Conservation (phyloP, 495 filamentous ascomycete species). For the Rusavskia elegans region DNA sequence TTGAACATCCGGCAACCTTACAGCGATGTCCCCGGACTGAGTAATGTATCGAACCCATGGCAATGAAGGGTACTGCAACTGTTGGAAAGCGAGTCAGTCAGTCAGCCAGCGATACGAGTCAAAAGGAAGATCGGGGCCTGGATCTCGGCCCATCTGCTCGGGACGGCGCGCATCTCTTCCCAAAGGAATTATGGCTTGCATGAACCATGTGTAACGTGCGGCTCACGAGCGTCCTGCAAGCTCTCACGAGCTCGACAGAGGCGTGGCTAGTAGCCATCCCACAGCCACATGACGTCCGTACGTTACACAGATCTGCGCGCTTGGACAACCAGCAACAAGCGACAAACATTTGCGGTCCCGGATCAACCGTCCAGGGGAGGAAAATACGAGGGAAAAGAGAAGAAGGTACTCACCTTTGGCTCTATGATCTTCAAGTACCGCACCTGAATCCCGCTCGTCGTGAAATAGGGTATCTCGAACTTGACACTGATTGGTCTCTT, state of each 20-base stretch:
- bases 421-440: constrained; percentile 99
- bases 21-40: constrained; percentile 88
- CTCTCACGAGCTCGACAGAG: not conserved
- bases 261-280: not conserved
- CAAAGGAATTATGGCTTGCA: not conserved
- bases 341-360: too few species aligned
- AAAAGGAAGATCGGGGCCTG: too few species aligned
- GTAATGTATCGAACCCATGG: constrained; percentile 99
- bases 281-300: not conserved
- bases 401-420: constrained; percentile 62
- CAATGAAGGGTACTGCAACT: constrained; percentile 95
- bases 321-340: too few species aligned
- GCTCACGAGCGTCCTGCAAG: not conserved
- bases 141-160: not conserved
- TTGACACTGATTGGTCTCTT: constrained; percentile 97
- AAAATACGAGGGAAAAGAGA: not conserved
- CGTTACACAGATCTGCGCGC: not conserved
- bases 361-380: not conserved
- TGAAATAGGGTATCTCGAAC: constrained; percentile 99
- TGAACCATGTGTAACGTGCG: not conserved
- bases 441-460: constrained; percentile 94
- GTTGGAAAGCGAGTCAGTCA: not conserved
- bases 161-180: not conserved
- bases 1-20: constrained; percentile 76
- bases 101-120: not conserved